A percentile compares a stretch with the other conserved stretches of the same genome.
These are phyloP conservation scores for Lipomyces orientalis DNA, from an alignment of 805 yeast genomes.

Conservation along the genomic window DNA sequence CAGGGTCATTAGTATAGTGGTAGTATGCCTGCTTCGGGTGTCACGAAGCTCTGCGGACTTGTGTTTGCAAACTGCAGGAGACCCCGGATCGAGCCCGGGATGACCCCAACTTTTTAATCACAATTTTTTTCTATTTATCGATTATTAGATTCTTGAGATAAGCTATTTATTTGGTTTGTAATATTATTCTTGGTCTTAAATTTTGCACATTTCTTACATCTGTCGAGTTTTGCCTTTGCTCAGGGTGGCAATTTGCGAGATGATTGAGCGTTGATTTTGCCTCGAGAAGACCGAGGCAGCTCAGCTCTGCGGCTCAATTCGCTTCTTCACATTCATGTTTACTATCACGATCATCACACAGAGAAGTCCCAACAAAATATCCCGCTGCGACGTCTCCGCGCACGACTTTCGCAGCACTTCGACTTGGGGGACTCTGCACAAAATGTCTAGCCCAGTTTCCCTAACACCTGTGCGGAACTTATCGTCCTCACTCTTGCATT, in stretches of 20 bases:
- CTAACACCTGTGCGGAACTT: neutral
- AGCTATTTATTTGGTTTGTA: neutral
- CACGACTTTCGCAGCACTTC: neutral
- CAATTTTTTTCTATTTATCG: neutral
- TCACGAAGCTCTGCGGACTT: slow-evolving; percentile 43
- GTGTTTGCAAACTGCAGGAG: slow-evolving; percentile 47
- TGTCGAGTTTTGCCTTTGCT: too few species aligned
- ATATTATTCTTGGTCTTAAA: too few species aligned
- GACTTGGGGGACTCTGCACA: neutral
- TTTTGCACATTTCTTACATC: too few species aligned
- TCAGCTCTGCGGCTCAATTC: neutral
- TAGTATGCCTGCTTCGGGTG: slow-evolving; percentile 51
- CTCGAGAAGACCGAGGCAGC: neutral
- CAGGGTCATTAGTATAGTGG: slow-evolving; percentile 50
- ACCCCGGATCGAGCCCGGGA: slow-evolving; percentile 52
- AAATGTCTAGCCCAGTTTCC: slow-evolving; percentile 4
- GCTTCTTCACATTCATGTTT: neutral
- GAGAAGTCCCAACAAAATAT: neutral
- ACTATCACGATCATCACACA: neutral
- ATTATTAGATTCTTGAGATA: neutral
- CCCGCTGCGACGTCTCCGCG: neutral
- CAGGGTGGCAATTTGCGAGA: too few species aligned
- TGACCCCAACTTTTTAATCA: slow-evolving; percentile 45
- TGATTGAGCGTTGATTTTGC: too few species aligned
- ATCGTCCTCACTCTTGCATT: slow-evolving; percentile 12